Evolutionary conservation across 2,329 filamentous ascomycete genomes (phyloP), one percentile per base, ranked within the genome.

Genomic region (Karstenula rhodostoma): DNA sequence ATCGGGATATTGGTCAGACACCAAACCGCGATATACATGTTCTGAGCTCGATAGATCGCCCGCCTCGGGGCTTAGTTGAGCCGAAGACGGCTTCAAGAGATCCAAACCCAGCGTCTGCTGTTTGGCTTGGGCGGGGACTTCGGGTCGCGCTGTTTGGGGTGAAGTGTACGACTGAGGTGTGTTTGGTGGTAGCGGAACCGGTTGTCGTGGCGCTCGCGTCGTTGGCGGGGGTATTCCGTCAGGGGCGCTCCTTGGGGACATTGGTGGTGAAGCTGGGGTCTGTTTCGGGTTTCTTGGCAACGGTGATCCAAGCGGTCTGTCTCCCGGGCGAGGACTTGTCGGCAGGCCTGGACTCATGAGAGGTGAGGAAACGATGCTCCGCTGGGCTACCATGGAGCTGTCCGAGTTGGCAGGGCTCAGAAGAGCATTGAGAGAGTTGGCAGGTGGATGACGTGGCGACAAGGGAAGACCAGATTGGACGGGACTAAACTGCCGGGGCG

Each of bases 1-100:
- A 63, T 92, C 91, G 0, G 94, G 93, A 73, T 93, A 94, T 66
- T 96, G 91, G 0, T 97, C 93, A 0, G 90, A 93, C 5, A 93
- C 84, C 23, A 97, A 85, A 0, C 93, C 93, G 68, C 85, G 90
- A 75, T 89, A 96, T 23, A 97, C 87, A 58, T 82, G 75, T 56
- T 82, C 79, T 9, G 74, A 66, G 27, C 75, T 78, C 23, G 79
- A 73, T 33, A 68, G 52, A 40, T 76, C 72, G 49, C 72, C 72
- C n/a, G 73, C 69, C 48, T 74, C 74, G 29, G 73, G 73, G 51
- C 71, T 75, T 48, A 69, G 67, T 56, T 77, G 75, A 42, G 72
- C 70, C 57, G 67, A 67, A n/a, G 73, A 70, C 29, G 72, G 72
- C 46, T 65, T 67, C 50, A 75, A 61, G 12, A 75, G 66, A 58